Conservation (phyloP, 257 asterid species). For the Thymus mandschuricus region DNA sequence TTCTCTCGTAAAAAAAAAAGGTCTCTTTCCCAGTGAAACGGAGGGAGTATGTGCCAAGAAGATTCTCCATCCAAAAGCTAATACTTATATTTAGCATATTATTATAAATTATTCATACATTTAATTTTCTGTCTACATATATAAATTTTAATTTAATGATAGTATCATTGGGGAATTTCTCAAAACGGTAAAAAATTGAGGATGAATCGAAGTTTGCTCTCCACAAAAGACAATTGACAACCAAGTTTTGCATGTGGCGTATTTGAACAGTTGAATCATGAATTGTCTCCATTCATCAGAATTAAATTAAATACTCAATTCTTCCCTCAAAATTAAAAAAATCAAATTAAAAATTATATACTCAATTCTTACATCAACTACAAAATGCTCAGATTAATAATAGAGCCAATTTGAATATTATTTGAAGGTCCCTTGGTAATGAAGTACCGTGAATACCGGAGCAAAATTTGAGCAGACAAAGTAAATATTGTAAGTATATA, state of each 20-base stretch:
- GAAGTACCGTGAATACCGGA: constrained; percentile 56
- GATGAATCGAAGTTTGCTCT: constrained; percentile 25
- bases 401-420: constrained; percentile 21
- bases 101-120: not conserved
- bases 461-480: constrained; percentile 18
- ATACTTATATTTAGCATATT: constrained; percentile 21
- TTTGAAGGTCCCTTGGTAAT: constrained; percentile 25
- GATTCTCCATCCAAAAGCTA: constrained; percentile 34
- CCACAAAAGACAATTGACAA: constrained; percentile 37
- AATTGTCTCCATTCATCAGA: constrained; percentile 6
- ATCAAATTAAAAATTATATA: not conserved
- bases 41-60: not conserved
- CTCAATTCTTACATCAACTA: constrained; percentile 17
- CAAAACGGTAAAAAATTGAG: constrained; percentile 15
- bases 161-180: not conserved
- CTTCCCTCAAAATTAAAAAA: too few relatives aligned
- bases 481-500: not conserved
- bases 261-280: constrained; percentile 35
- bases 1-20: too few relatives aligned
- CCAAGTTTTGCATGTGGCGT: constrained; percentile 34
- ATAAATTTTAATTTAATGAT: not conserved
- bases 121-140: not conserved
- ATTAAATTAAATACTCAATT: not conserved
- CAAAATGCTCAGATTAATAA: constrained; percentile 25
- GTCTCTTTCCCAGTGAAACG: too few relatives aligned